A percentile compares a stretch with the other conserved stretches of the same genome.
Conservation (phyloP, 805 yeast genomes). For the Blastobotrys americana region DNA sequence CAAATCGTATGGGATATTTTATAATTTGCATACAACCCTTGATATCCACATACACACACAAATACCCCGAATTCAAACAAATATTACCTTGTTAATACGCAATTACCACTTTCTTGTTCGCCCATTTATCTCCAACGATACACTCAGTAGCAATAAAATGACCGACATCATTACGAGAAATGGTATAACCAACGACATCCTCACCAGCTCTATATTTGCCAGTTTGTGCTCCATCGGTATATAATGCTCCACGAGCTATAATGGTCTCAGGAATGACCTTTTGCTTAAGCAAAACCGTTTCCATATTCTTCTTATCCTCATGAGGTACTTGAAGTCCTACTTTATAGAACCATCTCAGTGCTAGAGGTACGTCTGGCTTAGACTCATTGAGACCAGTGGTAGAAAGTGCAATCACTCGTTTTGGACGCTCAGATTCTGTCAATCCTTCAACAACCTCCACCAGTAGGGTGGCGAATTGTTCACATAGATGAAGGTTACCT, state of each 20-base stretch:
- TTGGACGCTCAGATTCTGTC: neutral
- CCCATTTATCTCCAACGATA: constrained; percentile 1
- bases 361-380: constrained; percentile 4
- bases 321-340: constrained; percentile 1
- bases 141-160: constrained; percentile 3
- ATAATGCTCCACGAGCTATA: constrained; percentile 1
- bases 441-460: constrained; percentile 1
- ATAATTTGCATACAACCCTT: no score
- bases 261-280: constrained; percentile 6
- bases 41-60: no score
- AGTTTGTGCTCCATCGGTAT: constrained; percentile 2
- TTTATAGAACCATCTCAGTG: neutral
- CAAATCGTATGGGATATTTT: no score
- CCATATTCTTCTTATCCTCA: constrained; percentile 7
- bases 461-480: constrained; percentile 4
- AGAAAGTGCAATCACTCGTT: constrained; percentile 8
- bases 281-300: neutral
- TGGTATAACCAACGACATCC: constrained; percentile 6
- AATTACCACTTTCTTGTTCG: neutral
- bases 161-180: constrained; percentile 8
- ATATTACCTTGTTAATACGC: no score
- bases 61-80: no score
- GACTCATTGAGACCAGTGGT: constrained; percentile 5
- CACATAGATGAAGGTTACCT: constrained; percentile 4
- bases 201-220: constrained; percentile 2